Conservation (phyloP, 1,284 basidiomycete genomes). For the Melampsora larici-populina region DNA sequence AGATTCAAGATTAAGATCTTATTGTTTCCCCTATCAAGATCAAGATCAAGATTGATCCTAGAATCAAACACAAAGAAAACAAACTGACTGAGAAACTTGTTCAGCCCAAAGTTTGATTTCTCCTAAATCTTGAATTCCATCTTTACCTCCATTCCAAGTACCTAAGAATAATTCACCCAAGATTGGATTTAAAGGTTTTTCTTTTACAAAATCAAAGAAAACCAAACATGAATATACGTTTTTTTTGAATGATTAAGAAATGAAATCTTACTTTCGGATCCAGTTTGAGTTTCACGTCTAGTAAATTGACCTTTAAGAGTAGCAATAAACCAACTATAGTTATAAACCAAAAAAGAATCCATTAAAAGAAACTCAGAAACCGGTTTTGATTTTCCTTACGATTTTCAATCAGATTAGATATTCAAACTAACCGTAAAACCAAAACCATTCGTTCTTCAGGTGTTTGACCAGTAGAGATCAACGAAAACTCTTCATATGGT, state of each 20-base stretch:
- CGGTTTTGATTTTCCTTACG: no score
- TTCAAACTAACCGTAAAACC: slow-evolving; percentile 15
- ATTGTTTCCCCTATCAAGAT: no score
- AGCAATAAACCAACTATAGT: slow-evolving; percentile 52
- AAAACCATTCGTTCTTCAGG: slow-evolving; percentile 52
- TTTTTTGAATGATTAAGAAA: slow-evolving; percentile 61
- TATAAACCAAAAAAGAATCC: background rate
- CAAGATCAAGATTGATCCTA: no score
- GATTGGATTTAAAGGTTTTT: slow-evolving; percentile 90
- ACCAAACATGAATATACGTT: background rate
- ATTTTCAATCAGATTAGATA: no score
- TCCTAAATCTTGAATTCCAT: slow-evolving; percentile 63
- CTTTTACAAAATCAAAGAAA: slow-evolving; percentile 59
- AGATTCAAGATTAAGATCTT: no score
- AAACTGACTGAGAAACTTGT: slow-evolving; percentile 74
- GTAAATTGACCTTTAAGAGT: slow-evolving; percentile 42
- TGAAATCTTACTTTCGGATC: slow-evolving; percentile 52
- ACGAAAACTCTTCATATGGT: slow-evolving; percentile 50
- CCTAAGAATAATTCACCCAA: slow-evolving; percentile 89
- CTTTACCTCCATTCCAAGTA: slow-evolving; percentile 64
- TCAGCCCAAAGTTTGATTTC: slow-evolving; percentile 84
- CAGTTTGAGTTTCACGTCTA: slow-evolving; percentile 34
- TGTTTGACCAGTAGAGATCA: slow-evolving; percentile 49
- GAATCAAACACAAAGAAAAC: no score
- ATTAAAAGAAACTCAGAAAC: no score